Evolutionary conservation across 2,329 filamentous ascomycete species (phyloP).

Genomic region (Pseudogymnoascus sp.): DNA sequence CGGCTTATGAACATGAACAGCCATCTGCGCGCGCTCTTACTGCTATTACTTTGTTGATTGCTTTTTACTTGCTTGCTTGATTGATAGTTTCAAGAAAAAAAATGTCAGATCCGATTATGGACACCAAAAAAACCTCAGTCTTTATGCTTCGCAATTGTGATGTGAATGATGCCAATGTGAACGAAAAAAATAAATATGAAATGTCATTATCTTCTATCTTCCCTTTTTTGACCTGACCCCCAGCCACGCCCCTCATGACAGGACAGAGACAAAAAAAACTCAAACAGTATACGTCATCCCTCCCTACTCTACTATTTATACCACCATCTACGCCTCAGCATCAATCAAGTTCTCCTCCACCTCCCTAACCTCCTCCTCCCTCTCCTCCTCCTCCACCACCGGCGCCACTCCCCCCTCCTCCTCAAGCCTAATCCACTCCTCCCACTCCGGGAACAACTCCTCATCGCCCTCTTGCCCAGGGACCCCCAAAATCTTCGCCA

Average conservation of each 20-base stretch:
- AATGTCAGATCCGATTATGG: neutral
- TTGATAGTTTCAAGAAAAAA: neutral
- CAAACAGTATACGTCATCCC: neutral
- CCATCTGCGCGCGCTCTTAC: neutral
- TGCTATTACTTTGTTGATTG: too few relatives aligned
- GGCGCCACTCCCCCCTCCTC: constrained; percentile 47
- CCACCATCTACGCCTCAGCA: neutral
- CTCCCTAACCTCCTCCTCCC: neutral
- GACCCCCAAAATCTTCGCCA: constrained; percentile 74
- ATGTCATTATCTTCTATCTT: constrained; percentile 9
- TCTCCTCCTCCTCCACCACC: neutral
- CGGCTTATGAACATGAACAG: neutral
- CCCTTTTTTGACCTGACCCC: constrained; percentile 2
- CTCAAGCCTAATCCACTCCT: constrained; percentile 79
- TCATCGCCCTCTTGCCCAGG: constrained; percentile 63
- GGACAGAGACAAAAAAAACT: neutral
- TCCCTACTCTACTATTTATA: neutral
- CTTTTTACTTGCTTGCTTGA: neutral
- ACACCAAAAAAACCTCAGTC: neutral
- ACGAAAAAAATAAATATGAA: neutral
- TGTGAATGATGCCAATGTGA: neutral
- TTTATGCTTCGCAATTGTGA: neutral
- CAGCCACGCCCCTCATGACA: neutral
- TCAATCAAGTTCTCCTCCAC: neutral
- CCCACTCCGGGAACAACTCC: constrained; percentile 94